Base-by-base conservation (phyloP, 192 early-diverging fungal genomes). In the Coemansia sp. region DNA sequence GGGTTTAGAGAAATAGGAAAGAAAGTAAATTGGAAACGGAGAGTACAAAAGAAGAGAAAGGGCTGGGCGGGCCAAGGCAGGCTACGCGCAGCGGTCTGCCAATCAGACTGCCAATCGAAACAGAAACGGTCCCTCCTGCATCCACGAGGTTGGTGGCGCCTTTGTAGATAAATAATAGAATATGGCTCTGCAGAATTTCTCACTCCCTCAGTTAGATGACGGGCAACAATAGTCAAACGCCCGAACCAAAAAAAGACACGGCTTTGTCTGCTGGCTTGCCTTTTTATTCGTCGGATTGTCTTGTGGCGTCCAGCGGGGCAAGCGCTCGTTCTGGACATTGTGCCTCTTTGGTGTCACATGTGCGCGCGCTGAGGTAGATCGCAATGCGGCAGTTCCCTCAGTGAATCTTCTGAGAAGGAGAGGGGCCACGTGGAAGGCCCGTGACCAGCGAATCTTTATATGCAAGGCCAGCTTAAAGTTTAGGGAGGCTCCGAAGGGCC, bases 81-180 rank as follows among this genome's bases (percentile, higher is more conserved):
- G 23, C 48, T 2, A 50, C 43, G 9, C 43, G 18, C 43, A 20
- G 14, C 45, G 23, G 45, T 23, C 59, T 31, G 36, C 66, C 66
- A 68, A 68, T 68, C 66, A 68, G 66, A 61, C 42, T 28, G 59
- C 33, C 67, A 16, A 36, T 42, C 56, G 52, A 61, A 48, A 50
- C 35, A 39, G 48, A 70, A 26, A 26, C 28, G 59, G 66, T 62
- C 66, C 59, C 59, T 62, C 66, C 43, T 68, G 45, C 56, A 38
- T 56, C 16, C 61, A 63, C 23, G 48, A 50, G 48, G 48, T 50
- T 50, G 48, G 48, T 28, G 48, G 48, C 25, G 48, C 48, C 43
- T 50, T 50, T 50, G 48, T 50, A 50, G 21, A 50, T 12, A 50
- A 5, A 48, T n/a, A n/a, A 42, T 42, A 42, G 39, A 21, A 47